Base-by-base conservation (phyloP, 164 flowering plant genomes). In the Macadamia tetraphylla region DNA sequence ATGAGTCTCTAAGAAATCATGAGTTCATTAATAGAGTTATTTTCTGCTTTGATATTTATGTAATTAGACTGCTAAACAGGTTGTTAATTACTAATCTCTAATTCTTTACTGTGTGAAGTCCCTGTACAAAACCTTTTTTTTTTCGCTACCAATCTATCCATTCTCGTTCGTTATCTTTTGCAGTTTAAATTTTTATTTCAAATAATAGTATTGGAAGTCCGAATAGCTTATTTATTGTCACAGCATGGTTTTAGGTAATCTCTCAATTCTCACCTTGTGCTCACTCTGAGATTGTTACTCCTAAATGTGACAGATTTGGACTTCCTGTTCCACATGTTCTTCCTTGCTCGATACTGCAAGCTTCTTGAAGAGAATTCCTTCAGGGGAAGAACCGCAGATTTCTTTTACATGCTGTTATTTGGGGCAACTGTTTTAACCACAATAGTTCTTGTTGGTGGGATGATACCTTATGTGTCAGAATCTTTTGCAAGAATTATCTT, bases 361-460 rank as follows among this genome's bases (percentile, higher is more conserved):
- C 97, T 95, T 73, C 99, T 95, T 62, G 99, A 95, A 77, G 99
- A 95, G 82, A 95, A 95, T 70, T 92, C 99, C 6, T 95, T 95
- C 79, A 84, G 99, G 81, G 97, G 99, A 72, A 86, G 89, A 79
- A 92, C 99, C 8, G 98, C 99, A 40, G 99, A 95, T 80, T 95
- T 95, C 86, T 89, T 95, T 78, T 95, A 90, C 78, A 95, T 95
- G 99, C 92, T 95, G 29, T 81, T 95, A 67, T 95, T 95, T 84
- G 99, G 99, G n/a, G 99, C 98, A 48, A 77, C 92, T 63, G 88
- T 91, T 49, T 82, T 95, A 61, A 95, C 98, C 53, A 91, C 88
- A 43, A 91, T 86, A 73, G 98, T 95, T 71, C 87, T 95, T 68
- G 48, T 95, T 75, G 98, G 99, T 58, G 98, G 97, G 48, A 92